phyloP scores from a whole-genome alignment of 2,329 filamentous ascomycete species.

The Cercospora sp. region DNA sequence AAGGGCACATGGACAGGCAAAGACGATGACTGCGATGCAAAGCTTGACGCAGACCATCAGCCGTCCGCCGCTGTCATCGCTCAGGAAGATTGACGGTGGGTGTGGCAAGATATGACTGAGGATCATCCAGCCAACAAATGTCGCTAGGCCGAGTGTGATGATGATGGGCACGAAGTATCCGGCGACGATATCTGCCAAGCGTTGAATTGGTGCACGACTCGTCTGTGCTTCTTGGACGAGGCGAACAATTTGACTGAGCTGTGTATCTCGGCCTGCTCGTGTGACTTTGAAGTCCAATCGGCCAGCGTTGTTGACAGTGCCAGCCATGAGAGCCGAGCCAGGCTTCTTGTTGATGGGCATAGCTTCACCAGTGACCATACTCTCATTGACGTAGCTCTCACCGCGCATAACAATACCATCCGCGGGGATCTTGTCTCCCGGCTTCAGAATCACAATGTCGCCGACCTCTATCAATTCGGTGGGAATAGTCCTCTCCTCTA shows the following conservation, averaged over 20 bases:
- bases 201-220: constrained; percentile 88
- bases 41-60: constrained; percentile 96
- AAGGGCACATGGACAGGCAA: constrained; percentile 95
- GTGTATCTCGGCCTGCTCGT: constrained; percentile 88
- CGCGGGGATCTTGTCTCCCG: constrained; percentile 94
- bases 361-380: constrained; percentile 97
- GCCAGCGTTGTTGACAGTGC: constrained; percentile 92
- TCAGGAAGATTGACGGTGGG: constrained; percentile 85
- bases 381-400: constrained; percentile 93
- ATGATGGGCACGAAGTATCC: constrained; percentile 94
- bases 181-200: constrained; percentile 84
- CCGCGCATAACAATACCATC: constrained; percentile 85
- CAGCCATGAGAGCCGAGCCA: constrained; percentile 78
- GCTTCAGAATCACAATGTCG: constrained; percentile 87
- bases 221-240: constrained; percentile 98
- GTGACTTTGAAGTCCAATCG: constrained; percentile 90
- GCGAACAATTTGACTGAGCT: constrained; percentile 96
- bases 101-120: constrained; percentile 80
- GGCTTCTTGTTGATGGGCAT: constrained; percentile 91
- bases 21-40: constrained; percentile 97
- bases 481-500: constrained; percentile 83
- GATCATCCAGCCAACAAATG: constrained; percentile 91
- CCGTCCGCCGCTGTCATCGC: constrained; percentile 79
- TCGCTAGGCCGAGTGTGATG: constrained; percentile 76
- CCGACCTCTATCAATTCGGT: constrained; percentile 93